Conservation (phyloP, 169 alveolate species). For the Eimeria tenella region DNA sequence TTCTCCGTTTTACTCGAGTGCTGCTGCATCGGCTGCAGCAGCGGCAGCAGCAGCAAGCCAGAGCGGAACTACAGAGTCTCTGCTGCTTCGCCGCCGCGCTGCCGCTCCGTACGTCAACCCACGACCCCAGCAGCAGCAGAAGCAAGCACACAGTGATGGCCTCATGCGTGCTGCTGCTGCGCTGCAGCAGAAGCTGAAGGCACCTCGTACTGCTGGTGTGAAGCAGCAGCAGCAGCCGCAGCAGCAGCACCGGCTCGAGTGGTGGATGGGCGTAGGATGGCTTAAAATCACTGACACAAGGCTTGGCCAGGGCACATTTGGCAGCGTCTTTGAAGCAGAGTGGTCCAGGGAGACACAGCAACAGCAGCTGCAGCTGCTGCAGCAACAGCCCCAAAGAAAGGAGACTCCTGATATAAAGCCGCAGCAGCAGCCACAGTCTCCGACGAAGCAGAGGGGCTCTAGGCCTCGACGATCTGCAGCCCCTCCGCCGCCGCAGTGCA, state of each 20-base stretch:
- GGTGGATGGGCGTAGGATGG: constrained; percentile 62
- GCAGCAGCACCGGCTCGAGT: constrained; percentile 43
- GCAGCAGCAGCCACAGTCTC: background rate
- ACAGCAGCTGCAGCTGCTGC: background rate
- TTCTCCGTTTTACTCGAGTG: background rate
- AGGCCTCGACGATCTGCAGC: background rate
- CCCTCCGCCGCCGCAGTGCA: background rate
- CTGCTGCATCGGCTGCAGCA: background rate
- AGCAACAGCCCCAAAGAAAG: constrained; percentile 14
- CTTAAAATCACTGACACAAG: constrained; percentile 4
- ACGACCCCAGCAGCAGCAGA: background rate
- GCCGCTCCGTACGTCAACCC: background rate
- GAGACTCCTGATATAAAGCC: background rate
- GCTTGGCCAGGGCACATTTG: constrained; percentile 69
- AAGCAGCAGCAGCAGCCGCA: background rate
- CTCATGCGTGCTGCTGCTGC: constrained; percentile 16
- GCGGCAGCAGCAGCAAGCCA: background rate
- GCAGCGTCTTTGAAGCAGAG: constrained; percentile 51
- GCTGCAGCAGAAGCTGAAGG: background rate
- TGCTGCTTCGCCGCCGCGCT: constrained; percentile 10
- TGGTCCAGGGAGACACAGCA: constrained; percentile 52
- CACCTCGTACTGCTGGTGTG: background rate
- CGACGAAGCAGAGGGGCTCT: background rate
- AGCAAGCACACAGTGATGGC: constrained; percentile 9
- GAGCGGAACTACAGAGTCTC: background rate